These are phyloP conservation scores for Rosa hybrid DNA, from an alignment of 331 rosid species.

Conservation along the genomic window DNA sequence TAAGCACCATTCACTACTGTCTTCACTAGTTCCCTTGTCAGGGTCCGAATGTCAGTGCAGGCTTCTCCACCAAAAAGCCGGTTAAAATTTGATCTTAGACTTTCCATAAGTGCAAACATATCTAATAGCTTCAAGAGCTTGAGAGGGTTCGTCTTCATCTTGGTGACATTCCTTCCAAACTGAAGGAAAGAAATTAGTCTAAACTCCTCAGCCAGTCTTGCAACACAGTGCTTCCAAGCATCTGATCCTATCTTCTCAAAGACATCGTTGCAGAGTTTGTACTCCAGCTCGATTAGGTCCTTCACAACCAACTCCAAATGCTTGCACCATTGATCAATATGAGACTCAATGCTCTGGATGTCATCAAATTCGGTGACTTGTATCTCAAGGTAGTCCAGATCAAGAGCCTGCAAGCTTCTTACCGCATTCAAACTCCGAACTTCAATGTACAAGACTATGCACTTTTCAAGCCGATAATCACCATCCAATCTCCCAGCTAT, in stretches of 20 bases:
- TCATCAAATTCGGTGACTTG: constrained; percentile 34
- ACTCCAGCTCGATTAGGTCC: constrained; percentile 50
- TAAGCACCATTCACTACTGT: constrained; percentile 59
- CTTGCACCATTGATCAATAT: constrained; percentile 64
- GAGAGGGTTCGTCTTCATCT: constrained; percentile 60
- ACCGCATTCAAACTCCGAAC: constrained; percentile 57
- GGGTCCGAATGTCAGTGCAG: constrained; percentile 56
- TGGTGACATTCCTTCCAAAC: constrained; percentile 61
- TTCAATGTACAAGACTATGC: constrained; percentile 52
- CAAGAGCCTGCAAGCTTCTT: constrained; percentile 57
- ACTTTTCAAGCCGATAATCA: constrained; percentile 49
- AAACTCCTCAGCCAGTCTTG: constrained; percentile 54
- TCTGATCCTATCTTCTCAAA: constrained; percentile 52
- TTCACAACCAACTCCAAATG: constrained; percentile 62
- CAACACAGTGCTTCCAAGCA: constrained; percentile 49
- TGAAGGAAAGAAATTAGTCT: constrained; percentile 63
- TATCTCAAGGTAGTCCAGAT: constrained; percentile 64
- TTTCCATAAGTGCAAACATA: constrained; percentile 60
- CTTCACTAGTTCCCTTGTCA: constrained; percentile 69
- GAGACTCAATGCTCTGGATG: constrained; percentile 32
- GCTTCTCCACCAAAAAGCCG: constrained; percentile 58
- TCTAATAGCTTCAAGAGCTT: constrained; percentile 76
- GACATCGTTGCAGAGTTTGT: constrained; percentile 45
- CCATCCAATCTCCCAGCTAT: constrained; percentile 57
- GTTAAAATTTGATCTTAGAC: constrained; percentile 65